Conservation (phyloP, 2,329 filamentous ascomycete genomes). For the Helotiales sp. region DNA sequence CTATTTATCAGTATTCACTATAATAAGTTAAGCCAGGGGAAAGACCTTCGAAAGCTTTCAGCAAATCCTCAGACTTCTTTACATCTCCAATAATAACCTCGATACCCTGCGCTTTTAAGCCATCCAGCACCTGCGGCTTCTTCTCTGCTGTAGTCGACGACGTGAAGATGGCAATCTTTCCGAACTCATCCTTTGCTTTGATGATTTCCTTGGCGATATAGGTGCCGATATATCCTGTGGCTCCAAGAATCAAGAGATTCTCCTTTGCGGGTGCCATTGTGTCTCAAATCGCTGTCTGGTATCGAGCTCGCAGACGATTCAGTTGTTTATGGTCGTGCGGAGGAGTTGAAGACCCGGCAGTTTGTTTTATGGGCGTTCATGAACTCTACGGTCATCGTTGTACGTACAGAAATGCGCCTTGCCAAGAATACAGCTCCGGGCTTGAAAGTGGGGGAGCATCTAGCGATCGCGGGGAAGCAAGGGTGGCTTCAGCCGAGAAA, state of each 20-base stretch:
- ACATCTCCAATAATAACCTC: slow-evolving; percentile 58
- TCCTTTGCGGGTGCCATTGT: too few species aligned
- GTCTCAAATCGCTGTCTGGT: too few species aligned
- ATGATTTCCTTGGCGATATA: slow-evolving; percentile 53
- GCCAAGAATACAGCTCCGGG: too few species aligned
- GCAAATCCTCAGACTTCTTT: slow-evolving; percentile 50
- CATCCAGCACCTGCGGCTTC: slow-evolving; percentile 50
- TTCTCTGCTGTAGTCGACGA: slow-evolving; percentile 49
- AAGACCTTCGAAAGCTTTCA: slow-evolving; percentile 50
- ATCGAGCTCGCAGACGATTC: too few species aligned
- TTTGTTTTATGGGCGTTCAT: too few species aligned
- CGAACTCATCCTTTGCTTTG: slow-evolving; percentile 44
- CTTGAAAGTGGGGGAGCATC: too few species aligned
- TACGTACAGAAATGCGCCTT: too few species aligned
- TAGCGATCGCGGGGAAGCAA: too few species aligned
- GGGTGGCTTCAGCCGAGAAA: too few species aligned
- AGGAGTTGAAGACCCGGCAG: too few species aligned
- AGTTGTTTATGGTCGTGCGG: too few species aligned
- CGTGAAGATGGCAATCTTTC: slow-evolving; percentile 55
- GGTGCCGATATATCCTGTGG: slow-evolving; percentile 51
- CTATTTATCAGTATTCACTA: background rate
- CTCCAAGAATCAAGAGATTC: slow-evolving; percentile 52
- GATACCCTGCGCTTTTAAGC: slow-evolving; percentile 45
- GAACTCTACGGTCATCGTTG: too few species aligned
- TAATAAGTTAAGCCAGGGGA: background rate